phyloP scores from a whole-genome alignment of 208 protist genomes.

The Trypanosoma lewisi region DNA sequence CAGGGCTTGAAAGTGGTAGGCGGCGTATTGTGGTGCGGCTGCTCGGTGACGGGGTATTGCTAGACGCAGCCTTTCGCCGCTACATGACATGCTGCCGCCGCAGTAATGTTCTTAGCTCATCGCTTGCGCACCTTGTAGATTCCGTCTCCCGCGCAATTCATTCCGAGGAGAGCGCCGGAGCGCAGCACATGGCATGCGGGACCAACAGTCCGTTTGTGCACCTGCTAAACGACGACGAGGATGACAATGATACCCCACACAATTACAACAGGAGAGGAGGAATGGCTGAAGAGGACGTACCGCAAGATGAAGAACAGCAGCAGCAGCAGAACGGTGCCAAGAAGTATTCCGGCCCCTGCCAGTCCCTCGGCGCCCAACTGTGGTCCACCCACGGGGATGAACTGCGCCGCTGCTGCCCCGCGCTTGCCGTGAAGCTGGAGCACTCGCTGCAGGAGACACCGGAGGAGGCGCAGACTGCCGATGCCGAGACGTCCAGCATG shows the following conservation, averaged over 20 bases:
- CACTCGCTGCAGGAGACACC: slow-evolving; percentile 52
- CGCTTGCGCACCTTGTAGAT: slow-evolving; percentile 49
- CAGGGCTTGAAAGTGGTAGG: slow-evolving; percentile 17
- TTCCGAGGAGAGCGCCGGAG: slow-evolving; percentile 35
- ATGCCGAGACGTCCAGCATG: slow-evolving; percentile 63
- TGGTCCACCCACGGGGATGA: slow-evolving; percentile 30
- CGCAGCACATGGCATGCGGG: not conserved
- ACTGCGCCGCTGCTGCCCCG: slow-evolving; percentile 27
- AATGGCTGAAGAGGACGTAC: slow-evolving; percentile 1
- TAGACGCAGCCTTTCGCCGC: slow-evolving; percentile 41
- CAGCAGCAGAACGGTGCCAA: not conserved
- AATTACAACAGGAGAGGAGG: slow-evolving; percentile 17
- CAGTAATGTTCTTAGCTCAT: slow-evolving; percentile 52
- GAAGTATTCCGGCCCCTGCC: slow-evolving; percentile 12
- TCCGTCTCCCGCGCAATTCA: slow-evolving; percentile 47
- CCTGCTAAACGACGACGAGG: slow-evolving; percentile 3
- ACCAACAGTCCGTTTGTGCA: slow-evolving; percentile 18
- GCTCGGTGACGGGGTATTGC: slow-evolving; percentile 12
- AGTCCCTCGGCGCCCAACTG: slow-evolving; percentile 26
- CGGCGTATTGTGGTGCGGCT: slow-evolving; percentile 10
- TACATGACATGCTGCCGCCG: slow-evolving; percentile 39
- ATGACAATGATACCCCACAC: slow-evolving; percentile 23
- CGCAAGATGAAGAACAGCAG: not conserved
- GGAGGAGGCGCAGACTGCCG: slow-evolving; percentile 57
- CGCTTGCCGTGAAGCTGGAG: slow-evolving; percentile 36